A percentile compares a stretch with the other conserved stretches of the same genome.
phyloP scores from a whole-genome alignment of 495 filamentous ascomycete species.

The Penicillium roqueforti region DNA sequence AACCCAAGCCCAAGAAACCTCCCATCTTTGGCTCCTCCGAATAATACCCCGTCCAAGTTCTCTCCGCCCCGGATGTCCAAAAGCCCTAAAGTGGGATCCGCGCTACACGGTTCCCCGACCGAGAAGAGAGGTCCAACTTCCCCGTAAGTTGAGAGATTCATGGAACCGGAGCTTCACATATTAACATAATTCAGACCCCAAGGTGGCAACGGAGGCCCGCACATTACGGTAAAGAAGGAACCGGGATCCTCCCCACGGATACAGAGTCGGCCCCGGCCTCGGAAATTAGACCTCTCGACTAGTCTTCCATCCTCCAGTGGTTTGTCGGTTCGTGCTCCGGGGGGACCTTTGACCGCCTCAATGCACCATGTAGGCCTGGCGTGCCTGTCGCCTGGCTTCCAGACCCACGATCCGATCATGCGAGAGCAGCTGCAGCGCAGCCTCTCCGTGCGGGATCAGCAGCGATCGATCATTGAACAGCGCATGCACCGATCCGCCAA shows the following conservation, averaged over 20 bases:
- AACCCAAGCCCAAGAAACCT: conserved; percentile 48
- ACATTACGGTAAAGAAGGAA: conserved; percentile 96
- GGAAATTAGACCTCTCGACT: conserved; percentile 83
- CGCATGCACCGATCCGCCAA: conserved; percentile 84
- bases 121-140: conserved; percentile 52
- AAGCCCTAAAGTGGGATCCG: conserved; percentile 37
- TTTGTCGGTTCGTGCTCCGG: conserved; percentile 59
- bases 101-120: conserved; percentile 39
- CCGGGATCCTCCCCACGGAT: conserved; percentile 78
- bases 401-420: conserved; percentile 94
- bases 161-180: background rate
- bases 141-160: conserved; percentile 43
- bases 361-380: conserved; percentile 94
- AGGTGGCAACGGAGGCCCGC: conserved; percentile 52
- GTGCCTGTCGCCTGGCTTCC: conserved; percentile 91
- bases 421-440: conserved; percentile 92
- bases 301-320: conserved; percentile 57
- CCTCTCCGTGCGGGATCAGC: conserved; percentile 88
- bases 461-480: conserved; percentile 90
- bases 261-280: conserved; percentile 73
- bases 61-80: conserved; percentile 37
- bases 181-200: conserved; percentile 24
- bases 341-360: conserved; percentile 70
- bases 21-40: conserved; percentile 39
- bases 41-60: conserved; percentile 28